Base-by-base conservation (phyloP, 2,329 filamentous ascomycete genomes). In the Ramularia endophylla region DNA sequence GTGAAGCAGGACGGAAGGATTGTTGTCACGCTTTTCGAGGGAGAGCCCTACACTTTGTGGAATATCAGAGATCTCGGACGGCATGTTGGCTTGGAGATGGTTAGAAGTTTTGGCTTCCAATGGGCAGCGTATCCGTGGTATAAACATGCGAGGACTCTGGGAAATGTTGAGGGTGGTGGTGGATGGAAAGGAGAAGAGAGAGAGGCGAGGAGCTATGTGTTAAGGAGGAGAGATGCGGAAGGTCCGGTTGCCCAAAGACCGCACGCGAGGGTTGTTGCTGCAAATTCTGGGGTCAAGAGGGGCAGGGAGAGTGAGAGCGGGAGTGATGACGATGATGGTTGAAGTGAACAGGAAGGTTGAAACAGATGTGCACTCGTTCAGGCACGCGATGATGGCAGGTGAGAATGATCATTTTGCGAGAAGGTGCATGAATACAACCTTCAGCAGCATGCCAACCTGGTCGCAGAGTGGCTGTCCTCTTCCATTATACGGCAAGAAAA, bases 31-130 rank as follows among this genome's bases (percentile, higher is more conserved):
- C 69, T 97, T 8, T 98, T 98, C 62, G 90, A 95, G 64, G 85
- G 85, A 44, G 84, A 94, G 63, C 92, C 92, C 0, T 98, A 98
- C 63, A 90, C 87, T 2, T 74, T 95, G 1, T 98, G 92, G 92
- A 95, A 97, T 67, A 75, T 97, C 18, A 78, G 82, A 27, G 90
- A 95, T 67, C 71, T 98, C 19, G 92, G 78, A 2, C 75, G 90
- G 5, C 87, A 95, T 62, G 73, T 74, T 4, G 85, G 84, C 4
- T 67, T 90, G 37, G 75, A 77, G 56, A 82, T 88, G 27, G 72
- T 80, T 53, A 69, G 75, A 55, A 87, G 82, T 61, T 89, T 85
- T 59, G 68, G 66, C 43, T 92, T 92, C 58, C 72, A 78, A 48
- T 72, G 78, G 4, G 66, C 56, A 12, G 77, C 74, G 17, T 92